Percentiles rank a stretch among this genome's conserved stretches.
Evolutionary conservation across 2,329 filamentous ascomycete genomes (phyloP).

Genomic region (Lachnellula willkommii): DNA sequence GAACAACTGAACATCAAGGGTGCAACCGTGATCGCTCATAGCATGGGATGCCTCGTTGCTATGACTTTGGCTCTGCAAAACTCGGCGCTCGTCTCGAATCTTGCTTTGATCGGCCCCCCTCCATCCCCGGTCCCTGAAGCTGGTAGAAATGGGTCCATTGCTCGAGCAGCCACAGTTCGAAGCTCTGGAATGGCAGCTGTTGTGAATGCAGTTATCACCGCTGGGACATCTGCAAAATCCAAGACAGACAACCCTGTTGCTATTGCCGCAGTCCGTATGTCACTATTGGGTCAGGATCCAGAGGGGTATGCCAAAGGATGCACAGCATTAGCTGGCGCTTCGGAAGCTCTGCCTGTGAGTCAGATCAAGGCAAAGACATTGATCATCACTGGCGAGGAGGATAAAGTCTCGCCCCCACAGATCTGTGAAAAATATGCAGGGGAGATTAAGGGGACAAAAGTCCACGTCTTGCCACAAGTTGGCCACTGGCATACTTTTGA

Average conservation of each 20-base stretch:
- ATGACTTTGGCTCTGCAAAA: constrained; percentile 37
- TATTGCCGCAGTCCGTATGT: constrained; percentile 38
- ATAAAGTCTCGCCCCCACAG: constrained; percentile 37
- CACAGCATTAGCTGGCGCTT: constrained; percentile 41
- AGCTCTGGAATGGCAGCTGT: constrained; percentile 40
- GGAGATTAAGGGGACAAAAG: constrained; percentile 26
- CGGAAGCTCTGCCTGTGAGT: constrained; percentile 31
- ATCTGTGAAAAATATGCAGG: constrained; percentile 32
- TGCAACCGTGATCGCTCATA: constrained; percentile 45
- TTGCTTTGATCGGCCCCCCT: constrained; percentile 45
- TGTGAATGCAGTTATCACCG: constrained; percentile 35
- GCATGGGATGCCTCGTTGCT: constrained; percentile 47
- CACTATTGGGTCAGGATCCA: constrained; percentile 43
- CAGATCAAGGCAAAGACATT: constrained; percentile 32
- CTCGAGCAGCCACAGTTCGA: constrained; percentile 38
- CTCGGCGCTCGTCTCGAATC: constrained; percentile 37
- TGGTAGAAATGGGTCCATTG: constrained; percentile 27
- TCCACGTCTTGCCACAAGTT: constrained; percentile 36
- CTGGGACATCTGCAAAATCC: constrained; percentile 35
- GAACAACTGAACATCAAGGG: constrained; percentile 29
- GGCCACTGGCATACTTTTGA: constrained; percentile 50
- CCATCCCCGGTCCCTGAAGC: constrained; percentile 40
- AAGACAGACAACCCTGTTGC: constrained; percentile 37
- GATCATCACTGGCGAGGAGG: constrained; percentile 43
- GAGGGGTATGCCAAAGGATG: constrained; percentile 53